phyloP scores from a whole-genome alignment of 495 filamentous ascomycete species.

The Neurospora sp. region DNA sequence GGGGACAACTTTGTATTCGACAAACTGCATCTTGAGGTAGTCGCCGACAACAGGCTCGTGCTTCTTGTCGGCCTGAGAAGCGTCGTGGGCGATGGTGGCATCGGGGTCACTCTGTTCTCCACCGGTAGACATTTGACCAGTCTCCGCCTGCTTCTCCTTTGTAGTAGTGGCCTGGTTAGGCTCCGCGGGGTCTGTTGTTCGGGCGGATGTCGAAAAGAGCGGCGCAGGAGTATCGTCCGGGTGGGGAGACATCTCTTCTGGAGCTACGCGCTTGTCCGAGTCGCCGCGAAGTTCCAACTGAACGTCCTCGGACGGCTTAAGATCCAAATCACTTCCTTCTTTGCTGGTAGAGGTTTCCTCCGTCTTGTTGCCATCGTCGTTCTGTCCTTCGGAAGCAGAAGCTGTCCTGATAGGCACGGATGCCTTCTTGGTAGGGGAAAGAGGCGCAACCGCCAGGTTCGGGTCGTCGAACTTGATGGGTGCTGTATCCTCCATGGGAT shows the following conservation, averaged over 20 bases:
- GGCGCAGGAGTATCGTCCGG: conserved; percentile 61
- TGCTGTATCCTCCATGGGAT: neutral
- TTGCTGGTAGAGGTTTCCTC: neutral
- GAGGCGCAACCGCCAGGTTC: conserved; percentile 36
- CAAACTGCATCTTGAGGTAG: conserved; percentile 92
- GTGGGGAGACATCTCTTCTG: conserved; percentile 35
- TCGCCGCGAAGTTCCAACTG: neutral
- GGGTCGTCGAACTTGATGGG: conserved; percentile 26
- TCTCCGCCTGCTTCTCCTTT: neutral
- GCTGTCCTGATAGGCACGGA: neutral
- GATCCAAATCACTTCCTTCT: neutral
- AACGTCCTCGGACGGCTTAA: neutral
- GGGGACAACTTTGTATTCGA: conserved; percentile 86
- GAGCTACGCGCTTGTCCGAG: neutral
- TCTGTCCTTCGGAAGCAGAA: neutral
- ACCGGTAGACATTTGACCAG: conserved; percentile 11
- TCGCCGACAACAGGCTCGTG: conserved; percentile 87
- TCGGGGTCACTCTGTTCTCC: conserved; percentile 8
- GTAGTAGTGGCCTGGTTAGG: neutral
- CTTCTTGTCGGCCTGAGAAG: conserved; percentile 1
- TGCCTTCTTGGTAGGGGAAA: conserved; percentile 37
- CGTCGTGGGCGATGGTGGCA: conserved; percentile 4
- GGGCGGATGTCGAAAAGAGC: conserved; percentile 37
- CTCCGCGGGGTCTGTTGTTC: neutral
- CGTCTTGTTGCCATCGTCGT: neutral